Conservation (phyloP, 371 early-diverging fungal species). For the Mortierella sp. region DNA sequence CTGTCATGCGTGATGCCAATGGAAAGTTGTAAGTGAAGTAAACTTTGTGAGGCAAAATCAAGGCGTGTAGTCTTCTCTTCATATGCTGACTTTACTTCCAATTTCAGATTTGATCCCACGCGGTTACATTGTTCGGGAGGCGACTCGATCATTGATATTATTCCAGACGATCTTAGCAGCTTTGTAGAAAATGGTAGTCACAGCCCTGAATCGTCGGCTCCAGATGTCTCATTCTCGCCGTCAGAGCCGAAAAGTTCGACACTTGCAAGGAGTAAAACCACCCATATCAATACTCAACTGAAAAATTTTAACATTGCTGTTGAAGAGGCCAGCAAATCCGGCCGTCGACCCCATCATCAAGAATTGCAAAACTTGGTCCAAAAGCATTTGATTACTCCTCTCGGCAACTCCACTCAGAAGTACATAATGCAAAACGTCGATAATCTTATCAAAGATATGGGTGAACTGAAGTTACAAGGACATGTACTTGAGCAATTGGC, state of each 20-base stretch:
- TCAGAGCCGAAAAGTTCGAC: not conserved
- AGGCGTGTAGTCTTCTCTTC: too few species aligned
- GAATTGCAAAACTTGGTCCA: not conserved
- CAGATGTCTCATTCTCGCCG: too few species aligned
- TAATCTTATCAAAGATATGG: conserved; percentile 4
- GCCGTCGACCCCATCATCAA: not conserved
- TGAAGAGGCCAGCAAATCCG: not conserved
- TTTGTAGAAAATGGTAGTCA: too few species aligned
- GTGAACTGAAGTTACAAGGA: conserved; percentile 6
- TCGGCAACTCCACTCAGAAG: not conserved
- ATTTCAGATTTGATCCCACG: too few species aligned
- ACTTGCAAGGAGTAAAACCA: not conserved
- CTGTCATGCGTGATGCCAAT: too few species aligned
- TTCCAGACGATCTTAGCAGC: too few species aligned
- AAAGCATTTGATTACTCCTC: not conserved
- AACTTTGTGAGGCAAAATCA: too few species aligned
- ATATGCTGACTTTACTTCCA: too few species aligned
- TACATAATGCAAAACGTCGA: not conserved
- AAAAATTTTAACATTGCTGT: not conserved
- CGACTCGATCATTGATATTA: too few species aligned
- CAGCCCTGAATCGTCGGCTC: too few species aligned
- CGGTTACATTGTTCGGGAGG: too few species aligned
- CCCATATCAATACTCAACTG: not conserved
- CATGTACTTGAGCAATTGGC: not conserved
- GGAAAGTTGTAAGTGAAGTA: too few species aligned